Conservation (phyloP, 768 basidiomycete genomes). For the Leucosporidium creatinivorum region DNA sequence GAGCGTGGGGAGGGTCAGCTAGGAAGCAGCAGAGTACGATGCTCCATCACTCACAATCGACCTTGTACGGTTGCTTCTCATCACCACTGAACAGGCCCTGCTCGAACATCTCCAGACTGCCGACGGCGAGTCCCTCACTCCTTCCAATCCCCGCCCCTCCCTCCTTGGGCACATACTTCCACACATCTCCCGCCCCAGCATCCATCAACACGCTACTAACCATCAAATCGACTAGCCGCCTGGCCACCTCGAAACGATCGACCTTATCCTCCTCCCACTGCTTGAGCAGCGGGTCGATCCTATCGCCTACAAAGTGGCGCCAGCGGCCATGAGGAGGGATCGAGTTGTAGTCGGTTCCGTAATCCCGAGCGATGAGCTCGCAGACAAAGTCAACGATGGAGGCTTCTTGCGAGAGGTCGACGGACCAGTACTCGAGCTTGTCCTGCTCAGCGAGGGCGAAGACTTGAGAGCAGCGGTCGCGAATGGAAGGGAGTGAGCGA, state of each 20-base stretch:
- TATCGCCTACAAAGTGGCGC: slow-evolving; percentile 57
- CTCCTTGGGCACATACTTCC: slow-evolving; percentile 63
- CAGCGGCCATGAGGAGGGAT: slow-evolving; percentile 61
- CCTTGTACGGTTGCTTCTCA: slow-evolving; percentile 56
- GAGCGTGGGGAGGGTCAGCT: background rate
- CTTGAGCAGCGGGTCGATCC: slow-evolving; percentile 34
- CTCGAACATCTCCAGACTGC: slow-evolving; percentile 81
- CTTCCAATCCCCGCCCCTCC: slow-evolving; percentile 56
- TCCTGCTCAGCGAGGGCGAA: slow-evolving; percentile 66
- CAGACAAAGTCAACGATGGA: slow-evolving; percentile 44
- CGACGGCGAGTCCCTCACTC: slow-evolving; percentile 65
- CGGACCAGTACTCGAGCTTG: slow-evolving; percentile 76
- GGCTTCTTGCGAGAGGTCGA: slow-evolving; percentile 66
- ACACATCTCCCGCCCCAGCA: slow-evolving; percentile 79
- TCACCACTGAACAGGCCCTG: slow-evolving; percentile 72
- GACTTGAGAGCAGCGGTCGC: slow-evolving; percentile 72
- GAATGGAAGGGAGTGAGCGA: slow-evolving; percentile 78
- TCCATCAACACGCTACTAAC: slow-evolving; percentile 86
- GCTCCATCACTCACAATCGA: slow-evolving; percentile 58
- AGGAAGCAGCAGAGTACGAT: no score
- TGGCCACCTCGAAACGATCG: slow-evolving; percentile 49
- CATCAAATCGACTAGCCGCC: slow-evolving; percentile 80
- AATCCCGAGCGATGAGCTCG: slow-evolving; percentile 53
- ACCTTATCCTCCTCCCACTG: slow-evolving; percentile 24
- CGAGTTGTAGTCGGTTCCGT: slow-evolving; percentile 57